phyloP scores from a whole-genome alignment of 192 early-diverging fungal species.

The Coemansia sp. region DNA sequence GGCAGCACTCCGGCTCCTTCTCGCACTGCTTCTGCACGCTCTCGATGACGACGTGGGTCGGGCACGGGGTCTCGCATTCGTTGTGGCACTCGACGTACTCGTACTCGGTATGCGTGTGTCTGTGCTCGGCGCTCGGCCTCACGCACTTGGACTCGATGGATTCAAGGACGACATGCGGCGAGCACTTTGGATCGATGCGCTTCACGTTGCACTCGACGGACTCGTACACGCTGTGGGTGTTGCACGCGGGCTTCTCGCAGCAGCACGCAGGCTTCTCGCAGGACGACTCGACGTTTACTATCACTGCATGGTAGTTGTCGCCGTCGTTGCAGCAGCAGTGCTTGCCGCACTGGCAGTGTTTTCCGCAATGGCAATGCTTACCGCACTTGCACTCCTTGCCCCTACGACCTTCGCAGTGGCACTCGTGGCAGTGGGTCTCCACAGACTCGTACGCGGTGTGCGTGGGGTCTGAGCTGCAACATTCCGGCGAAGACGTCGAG shows the following conservation, averaged over 20 bases:
- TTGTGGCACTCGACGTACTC: slow-evolving; percentile 14
- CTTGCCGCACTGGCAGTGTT: slow-evolving; percentile 25
- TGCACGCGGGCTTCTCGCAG: not conserved
- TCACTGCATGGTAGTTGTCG: slow-evolving; percentile 33
- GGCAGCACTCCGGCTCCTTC: not conserved
- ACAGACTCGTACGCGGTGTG: slow-evolving; percentile 18
- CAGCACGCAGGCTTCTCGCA: slow-evolving; percentile 1
- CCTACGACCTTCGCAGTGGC: not conserved
- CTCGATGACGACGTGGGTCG: slow-evolving; percentile 19
- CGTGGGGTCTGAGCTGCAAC: not conserved
- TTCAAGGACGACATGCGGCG: slow-evolving; percentile 17
- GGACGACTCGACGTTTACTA: slow-evolving; percentile 22
- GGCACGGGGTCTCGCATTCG: slow-evolving; percentile 1
- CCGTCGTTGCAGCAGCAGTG: slow-evolving; percentile 21
- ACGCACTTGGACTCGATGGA: slow-evolving; percentile 14
- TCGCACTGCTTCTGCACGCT: slow-evolving; percentile 23
- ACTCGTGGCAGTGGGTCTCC: not conserved
- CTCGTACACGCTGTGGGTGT: slow-evolving; percentile 12
- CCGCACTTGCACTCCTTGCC: slow-evolving; percentile 22
- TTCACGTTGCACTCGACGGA: slow-evolving; percentile 8
- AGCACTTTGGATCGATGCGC: not conserved
- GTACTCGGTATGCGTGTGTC: slow-evolving; percentile 20
- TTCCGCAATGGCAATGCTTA: slow-evolving; percentile 25
- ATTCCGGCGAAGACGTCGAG: too few relatives aligned
- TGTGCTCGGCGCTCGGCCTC: not conserved